Evolutionary conservation across 306 rosid genomes (phyloP), one percentile per base, ranked within the genome.

Genomic region (Oemleria cerasiformis): DNA sequence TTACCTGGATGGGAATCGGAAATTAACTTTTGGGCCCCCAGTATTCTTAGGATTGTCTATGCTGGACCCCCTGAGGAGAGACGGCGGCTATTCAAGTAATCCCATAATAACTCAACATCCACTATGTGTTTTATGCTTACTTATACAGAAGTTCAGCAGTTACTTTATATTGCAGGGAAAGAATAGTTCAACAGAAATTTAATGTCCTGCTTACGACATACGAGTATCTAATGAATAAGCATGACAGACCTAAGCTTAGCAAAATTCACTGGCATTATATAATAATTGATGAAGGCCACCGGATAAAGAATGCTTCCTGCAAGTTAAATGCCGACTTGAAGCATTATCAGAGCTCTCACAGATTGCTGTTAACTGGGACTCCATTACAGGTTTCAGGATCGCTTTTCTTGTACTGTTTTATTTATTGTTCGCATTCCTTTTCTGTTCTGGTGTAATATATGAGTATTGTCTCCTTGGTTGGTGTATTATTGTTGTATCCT

Each of bases 251-350:
- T 36, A 95, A 92, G 81, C 81, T 95, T 68, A 84, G 99, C 86
- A 95, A 95, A 85, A 73, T 95, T 74, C 93, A 88, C 50, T 95
- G 99, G 99, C 99, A 88, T 77, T 95, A 95, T 76, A 82, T 95
- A 62, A 95, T 95, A 80, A 95, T 95, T 78, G 99, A 95, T 78
- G 96, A 95, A 81, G 99, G 99, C 67, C 99, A 95, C 71, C 99
- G 99, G 64, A 95, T 95, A 81, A 95, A 95, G 88, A 95, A 95
- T 86, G 99, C 99, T 72, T 95, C 99, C 72, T 95, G 99, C 96
- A 95, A 95, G 88, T 83, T 95, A 83, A 95, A 95, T 79, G 92
- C 96, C 39, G 99, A 95, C 1, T 81, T 95, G 86, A 95, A 84
- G 81, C 87, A 88, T 86, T 95, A 95, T 74, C 96, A 86, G 85